Percentiles rank a stretch among this genome's conserved stretches.
Conservation (phyloP, 768 basidiomycete species). For the Rhodotorula graminis region DNA sequence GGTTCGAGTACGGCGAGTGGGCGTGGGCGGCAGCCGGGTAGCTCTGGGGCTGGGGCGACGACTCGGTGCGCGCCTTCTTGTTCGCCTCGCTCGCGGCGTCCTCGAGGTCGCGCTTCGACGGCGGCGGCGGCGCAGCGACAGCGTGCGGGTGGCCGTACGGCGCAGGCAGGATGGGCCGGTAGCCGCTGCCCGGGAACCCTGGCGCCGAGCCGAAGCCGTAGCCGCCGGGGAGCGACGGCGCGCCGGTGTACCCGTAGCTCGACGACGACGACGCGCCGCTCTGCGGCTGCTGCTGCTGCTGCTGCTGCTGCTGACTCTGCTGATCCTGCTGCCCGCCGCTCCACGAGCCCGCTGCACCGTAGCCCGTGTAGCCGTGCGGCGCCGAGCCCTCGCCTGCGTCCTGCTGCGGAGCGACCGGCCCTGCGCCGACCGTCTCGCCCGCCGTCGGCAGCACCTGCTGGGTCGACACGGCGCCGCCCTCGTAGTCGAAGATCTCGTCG, state of each 20-base stretch:
- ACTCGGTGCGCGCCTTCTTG: slow-evolving; percentile 17
- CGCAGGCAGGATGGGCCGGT: neutral
- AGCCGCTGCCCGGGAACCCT: neutral
- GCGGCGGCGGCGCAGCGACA: neutral
- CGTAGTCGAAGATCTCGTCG: slow-evolving; percentile 9
- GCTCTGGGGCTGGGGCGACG: neutral
- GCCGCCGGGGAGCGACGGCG: neutral
- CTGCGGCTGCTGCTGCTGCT: neutral
- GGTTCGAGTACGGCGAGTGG: neutral
- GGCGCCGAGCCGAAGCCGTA: slow-evolving; percentile 2
- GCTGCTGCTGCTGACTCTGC: neutral
- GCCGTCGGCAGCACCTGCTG: neutral
- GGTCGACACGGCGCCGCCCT: neutral
- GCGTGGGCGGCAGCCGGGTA: neutral
- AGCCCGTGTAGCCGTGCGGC: neutral
- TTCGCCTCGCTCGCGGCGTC: neutral
- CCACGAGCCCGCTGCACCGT: neutral
- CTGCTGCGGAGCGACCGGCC: neutral
- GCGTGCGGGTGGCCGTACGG: neutral
- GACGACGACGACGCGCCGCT: neutral
- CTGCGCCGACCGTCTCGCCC: no score
- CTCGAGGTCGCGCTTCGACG: slow-evolving; percentile 23
- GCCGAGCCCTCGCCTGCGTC: slow-evolving; percentile 18
- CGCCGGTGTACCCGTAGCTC: neutral
- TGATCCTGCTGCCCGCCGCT: neutral